Conservation (phyloP, 2,329 filamentous ascomycete species). For the Diplodia seriata region DNA sequence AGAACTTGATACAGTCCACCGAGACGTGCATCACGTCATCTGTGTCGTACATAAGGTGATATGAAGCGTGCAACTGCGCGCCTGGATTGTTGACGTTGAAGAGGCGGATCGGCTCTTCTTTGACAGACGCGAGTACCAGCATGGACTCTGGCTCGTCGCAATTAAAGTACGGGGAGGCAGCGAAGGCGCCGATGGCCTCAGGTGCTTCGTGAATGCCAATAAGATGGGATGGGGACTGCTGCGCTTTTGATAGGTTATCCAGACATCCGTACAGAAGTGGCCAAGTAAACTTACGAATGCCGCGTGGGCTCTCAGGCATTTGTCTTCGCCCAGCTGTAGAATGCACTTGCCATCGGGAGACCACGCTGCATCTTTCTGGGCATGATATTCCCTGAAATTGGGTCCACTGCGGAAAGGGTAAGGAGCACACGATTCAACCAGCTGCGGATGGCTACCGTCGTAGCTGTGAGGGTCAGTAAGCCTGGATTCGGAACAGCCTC, state of each 20-base stretch:
- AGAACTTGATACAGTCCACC: constrained; percentile 55
- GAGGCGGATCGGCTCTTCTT: constrained; percentile 64
- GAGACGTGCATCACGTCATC: background rate
- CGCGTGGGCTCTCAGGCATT: constrained; percentile 51
- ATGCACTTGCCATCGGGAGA: constrained; percentile 64
- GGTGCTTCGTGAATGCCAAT: constrained; percentile 49
- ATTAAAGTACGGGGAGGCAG: constrained; percentile 62
- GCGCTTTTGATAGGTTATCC: constrained; percentile 36
- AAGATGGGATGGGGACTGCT: constrained; percentile 52
- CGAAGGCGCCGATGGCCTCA: constrained; percentile 61
- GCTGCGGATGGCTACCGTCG: background rate
- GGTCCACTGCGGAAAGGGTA: background rate
- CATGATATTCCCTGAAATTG: background rate
- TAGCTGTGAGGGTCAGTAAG: background rate
- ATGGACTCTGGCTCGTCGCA: constrained; percentile 58
- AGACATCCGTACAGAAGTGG: background rate
- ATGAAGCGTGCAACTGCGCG: constrained; percentile 53
- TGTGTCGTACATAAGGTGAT: constrained; percentile 58
- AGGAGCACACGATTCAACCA: background rate
- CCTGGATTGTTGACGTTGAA: constrained; percentile 51
- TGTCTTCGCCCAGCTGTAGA: constrained; percentile 60
- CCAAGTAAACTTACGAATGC: background rate
- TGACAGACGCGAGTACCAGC: constrained; percentile 59
- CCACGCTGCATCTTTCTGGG: constrained; percentile 41
- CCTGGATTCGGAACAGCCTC: background rate